phyloP scores from a whole-genome alignment of 768 basidiomycete species.

The Inosperma sp. region DNA sequence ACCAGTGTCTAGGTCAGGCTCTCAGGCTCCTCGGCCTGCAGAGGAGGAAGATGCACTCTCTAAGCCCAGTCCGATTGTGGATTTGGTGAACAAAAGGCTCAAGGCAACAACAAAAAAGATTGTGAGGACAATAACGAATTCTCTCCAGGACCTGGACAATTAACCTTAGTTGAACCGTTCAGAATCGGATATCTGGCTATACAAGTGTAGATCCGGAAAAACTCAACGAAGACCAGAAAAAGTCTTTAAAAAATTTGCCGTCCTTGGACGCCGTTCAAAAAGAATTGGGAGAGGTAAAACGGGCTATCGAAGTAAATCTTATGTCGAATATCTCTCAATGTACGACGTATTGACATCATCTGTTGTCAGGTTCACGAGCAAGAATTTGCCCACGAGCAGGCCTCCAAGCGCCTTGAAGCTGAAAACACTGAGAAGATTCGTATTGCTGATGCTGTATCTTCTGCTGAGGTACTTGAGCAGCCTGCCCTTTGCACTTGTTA shows the following conservation, averaged over 20 bases:
- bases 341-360: conserved; percentile 11
- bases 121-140: conserved; percentile 38
- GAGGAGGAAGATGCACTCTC: conserved; percentile 43
- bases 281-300: conserved; percentile 81
- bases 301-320: conserved; percentile 67
- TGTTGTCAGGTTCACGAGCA: conserved; percentile 57
- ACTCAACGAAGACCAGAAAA: conserved; percentile 86
- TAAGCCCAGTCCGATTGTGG: conserved; percentile 67
- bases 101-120: conserved; percentile 81
- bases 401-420: conserved; percentile 49
- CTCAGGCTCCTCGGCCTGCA: conserved; percentile 33
- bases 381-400: conserved; percentile 53
- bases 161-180: conserved; percentile 15
- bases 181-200: conserved; percentile 75
- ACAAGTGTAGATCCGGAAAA: conserved; percentile 61
- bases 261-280: conserved; percentile 73
- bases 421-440: conserved; percentile 54
- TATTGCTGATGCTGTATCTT: conserved; percentile 50
- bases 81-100: conserved; percentile 74
- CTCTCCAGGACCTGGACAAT: not conserved
- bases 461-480: conserved; percentile 48
- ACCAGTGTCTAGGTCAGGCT: conserved; percentile 37
- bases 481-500: not conserved
- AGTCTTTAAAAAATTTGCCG: conserved; percentile 66
- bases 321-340: conserved; percentile 2